Conservation (phyloP, 495 filamentous ascomycete genomes). For the Aspergillus diversus region DNA sequence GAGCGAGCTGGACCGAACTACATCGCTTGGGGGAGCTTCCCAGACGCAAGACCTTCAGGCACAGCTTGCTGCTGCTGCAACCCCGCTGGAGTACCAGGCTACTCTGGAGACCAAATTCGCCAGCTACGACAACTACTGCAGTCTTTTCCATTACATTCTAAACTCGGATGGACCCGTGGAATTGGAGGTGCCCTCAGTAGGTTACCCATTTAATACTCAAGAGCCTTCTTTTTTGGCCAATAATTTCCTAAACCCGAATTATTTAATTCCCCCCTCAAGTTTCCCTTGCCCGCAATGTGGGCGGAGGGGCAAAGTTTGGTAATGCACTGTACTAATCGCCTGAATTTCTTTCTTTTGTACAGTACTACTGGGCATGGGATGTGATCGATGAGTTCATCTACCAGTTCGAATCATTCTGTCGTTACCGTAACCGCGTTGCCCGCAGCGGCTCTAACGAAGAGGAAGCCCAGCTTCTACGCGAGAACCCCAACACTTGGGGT, state of each 20-base stretch:
- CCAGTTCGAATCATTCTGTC: constrained; percentile 99
- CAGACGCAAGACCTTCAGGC: constrained; percentile 83
- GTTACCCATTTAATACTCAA: constrained; percentile 34
- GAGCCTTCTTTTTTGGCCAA: neutral
- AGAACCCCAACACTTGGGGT: constrained; percentile 98
- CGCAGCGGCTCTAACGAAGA: constrained; percentile 83
- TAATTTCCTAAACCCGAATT: neutral
- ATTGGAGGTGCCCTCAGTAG: constrained; percentile 90
- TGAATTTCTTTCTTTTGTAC: constrained; percentile 22
- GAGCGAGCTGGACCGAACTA: constrained; percentile 73
- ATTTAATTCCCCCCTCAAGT: neutral
- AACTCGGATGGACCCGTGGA: constrained; percentile 98
- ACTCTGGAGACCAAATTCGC: constrained; percentile 92
- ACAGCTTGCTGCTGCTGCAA: constrained; percentile 84
- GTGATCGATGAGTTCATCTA: constrained; percentile 99
- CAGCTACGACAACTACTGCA: constrained; percentile 99
- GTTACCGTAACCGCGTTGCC: constrained; percentile 89
- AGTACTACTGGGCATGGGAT: constrained; percentile 99
- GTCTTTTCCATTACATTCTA: constrained; percentile 96
- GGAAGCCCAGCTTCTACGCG: constrained; percentile 85
- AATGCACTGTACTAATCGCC: constrained; percentile 14
- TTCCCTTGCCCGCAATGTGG: constrained; percentile 18
- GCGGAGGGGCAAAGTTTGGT: constrained; percentile 10
- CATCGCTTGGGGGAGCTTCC: constrained; percentile 49
- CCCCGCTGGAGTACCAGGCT: constrained; percentile 92